Evolutionary conservation across 2,329 filamentous ascomycete species (phyloP).

Genomic region (Colletotrichum tamarilloi): DNA sequence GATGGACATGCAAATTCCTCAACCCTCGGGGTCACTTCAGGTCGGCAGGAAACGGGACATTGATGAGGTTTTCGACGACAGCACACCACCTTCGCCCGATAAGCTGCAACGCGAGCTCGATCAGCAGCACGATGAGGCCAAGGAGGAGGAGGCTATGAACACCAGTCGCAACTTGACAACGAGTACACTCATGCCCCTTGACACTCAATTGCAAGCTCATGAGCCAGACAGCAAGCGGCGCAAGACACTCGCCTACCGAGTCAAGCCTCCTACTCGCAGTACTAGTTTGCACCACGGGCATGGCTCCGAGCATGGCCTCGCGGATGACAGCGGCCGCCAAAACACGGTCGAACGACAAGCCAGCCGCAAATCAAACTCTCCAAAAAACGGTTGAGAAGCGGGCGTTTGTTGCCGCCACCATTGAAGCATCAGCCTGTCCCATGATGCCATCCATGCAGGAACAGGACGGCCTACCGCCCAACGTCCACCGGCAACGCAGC

Average conservation of each 20-base stretch:
- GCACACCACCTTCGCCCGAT: slow-evolving; percentile 24
- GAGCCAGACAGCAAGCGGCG: slow-evolving; percentile 13
- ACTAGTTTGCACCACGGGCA: background rate
- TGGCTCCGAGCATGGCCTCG: background rate
- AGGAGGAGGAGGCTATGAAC: slow-evolving; percentile 24
- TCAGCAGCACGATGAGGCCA: slow-evolving; percentile 26
- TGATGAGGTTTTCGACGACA: slow-evolving; percentile 20
- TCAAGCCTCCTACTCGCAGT: background rate
- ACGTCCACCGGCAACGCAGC: slow-evolving; percentile 29
- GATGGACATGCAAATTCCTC: slow-evolving; percentile 27
- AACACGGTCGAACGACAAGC: background rate
- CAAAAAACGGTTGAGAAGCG: slow-evolving; percentile 5
- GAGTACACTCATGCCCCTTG: background rate
- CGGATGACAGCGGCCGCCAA: background rate
- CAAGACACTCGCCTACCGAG: slow-evolving; percentile 11
- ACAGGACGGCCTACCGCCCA: slow-evolving; percentile 19
- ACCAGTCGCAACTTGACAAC: background rate
- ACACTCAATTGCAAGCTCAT: background rate
- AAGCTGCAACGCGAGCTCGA: slow-evolving; percentile 31
- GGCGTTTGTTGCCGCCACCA: background rate
- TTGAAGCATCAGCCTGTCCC: background rate
- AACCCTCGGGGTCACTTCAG: background rate
- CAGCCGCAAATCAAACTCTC: background rate
- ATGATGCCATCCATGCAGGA: slow-evolving; percentile 27
- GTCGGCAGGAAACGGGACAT: slow-evolving; percentile 18